phyloP scores from a whole-genome alignment of 176 grass and related monocot species.

The Carex scoparia region DNA sequence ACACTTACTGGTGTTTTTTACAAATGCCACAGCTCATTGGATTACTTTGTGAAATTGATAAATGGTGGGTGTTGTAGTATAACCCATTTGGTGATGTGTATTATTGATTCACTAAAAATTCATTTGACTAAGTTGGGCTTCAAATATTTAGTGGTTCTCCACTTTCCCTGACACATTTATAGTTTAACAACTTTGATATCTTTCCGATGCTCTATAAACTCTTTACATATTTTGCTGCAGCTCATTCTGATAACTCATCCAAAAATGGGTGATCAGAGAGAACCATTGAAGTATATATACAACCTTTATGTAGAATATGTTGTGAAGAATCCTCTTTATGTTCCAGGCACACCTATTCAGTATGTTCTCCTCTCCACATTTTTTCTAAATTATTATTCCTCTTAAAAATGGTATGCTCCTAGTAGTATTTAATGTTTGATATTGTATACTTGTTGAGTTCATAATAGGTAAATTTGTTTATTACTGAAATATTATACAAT shows the following conservation, averaged over 20 bases:
- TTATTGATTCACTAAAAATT: not conserved
- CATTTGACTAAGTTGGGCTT: not conserved
- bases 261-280: conserved; percentile 79
- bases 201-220: not conserved
- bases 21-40: not conserved
- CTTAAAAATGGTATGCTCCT: conserved; percentile 1
- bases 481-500: not conserved
- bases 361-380: conserved; percentile 26
- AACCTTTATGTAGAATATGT: conserved; percentile 94
- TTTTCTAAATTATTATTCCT: not conserved
- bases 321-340: conserved; percentile 89
- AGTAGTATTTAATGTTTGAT: not conserved
- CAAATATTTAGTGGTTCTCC: not conserved
- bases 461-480: not conserved
- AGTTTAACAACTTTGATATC: not conserved
- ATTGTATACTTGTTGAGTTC: not conserved
- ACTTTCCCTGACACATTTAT: not conserved
- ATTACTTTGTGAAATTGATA: not conserved
- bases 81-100: not conserved
- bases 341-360: conserved; percentile 75
- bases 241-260: conserved; percentile 93
- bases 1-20: not conserved
- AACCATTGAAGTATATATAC: conserved; percentile 86
- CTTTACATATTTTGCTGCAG: conserved; percentile 36
- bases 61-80: not conserved